Evolutionary conservation across 2,329 filamentous ascomycete species (phyloP), one percentile per base, ranked within the genome.

Genomic region (Alternaria tenuissima): DNA sequence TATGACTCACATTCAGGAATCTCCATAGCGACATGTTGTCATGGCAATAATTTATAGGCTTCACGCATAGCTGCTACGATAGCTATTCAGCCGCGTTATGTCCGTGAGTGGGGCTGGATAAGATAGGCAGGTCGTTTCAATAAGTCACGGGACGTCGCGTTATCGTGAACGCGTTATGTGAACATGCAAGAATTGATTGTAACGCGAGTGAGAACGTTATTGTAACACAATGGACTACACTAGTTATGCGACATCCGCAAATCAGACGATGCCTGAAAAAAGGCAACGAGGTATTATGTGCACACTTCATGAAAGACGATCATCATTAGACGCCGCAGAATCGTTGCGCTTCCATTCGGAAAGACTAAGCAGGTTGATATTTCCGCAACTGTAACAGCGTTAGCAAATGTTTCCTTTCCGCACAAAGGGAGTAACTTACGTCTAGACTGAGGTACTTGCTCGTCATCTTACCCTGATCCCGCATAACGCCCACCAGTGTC

Each of bases 401-500:
- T 42, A 62, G 59, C 46, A 36, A 39, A 11, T 34, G 14, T 44
- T 26, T 9, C 7, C 8, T 44, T 14, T n/a, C 11, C 3, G 49
- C 26, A 2, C 12, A 6, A 52, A 12, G 22, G 5, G 9, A 26
- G 26, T 5, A 38, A 77, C 94, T 94, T 83, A 98, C 93, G 89
- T 99, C 95, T 72, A 99, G 83, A 59, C 94, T 98, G 80, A 99
- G 82, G 38, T 93, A 92, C 80, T 93, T 91, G 70, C 91, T 96
- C 73, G 91, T 96, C 81, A 98, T 99, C 59, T 93, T 92, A 57
- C 90, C 89, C 81, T 99, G 95, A 76, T 99, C 96, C 67, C 95
- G 86, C 83, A 97, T 98, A 11, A 99, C 93, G 52, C 95, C 95
- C 5, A 99, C 93, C 70, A 99, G 80, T 63, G 93, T 96, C 84